Base-by-base conservation (phyloP, 2,329 filamentous ascomycete species). In the Penicillium fuscoglaucum region DNA sequence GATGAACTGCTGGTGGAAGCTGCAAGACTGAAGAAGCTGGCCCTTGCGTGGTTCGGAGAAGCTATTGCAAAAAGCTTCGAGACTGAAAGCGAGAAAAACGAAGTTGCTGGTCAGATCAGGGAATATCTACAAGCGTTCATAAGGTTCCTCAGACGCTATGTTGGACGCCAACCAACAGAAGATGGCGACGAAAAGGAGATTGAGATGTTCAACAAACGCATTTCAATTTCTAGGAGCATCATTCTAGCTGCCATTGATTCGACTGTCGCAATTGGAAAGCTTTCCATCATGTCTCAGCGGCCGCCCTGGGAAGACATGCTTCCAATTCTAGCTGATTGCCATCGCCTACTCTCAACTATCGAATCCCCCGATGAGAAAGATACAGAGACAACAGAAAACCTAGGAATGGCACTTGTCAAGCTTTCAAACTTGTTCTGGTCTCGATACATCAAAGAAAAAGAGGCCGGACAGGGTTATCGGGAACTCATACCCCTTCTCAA, bases 341-440 rank as follows among this genome's bases (percentile, higher is more conserved):
- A 74, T 52, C 71, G 72, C 5, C 64, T 78, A n/a, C 68, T 78
- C 10, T 61, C 61, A 17, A 68, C 59, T 10, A 63, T 78, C 10
- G 66, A 71, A 33, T 39, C 44, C 3, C n/a, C 61, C 5, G 51
- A 55, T 6, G 59, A 61, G 8, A 52, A 60, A 26, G 37, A 55
- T 2, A 26, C 55, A 1, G 68, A 70, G 17, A n/a, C 45, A 8
- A 58, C 52, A 6, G 66, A 73, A 26, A 66, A 56, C 21, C 64
- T 66, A 45, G 69, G 70, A 1, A 59, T 65, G 55, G 67, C 67
- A 12, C 65, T 76, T 54, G 70, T 77, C 17, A 77, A 75, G 29
- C 55, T 81, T 43, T 81, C 79, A 0, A 80, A 80, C 58, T 61
- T 78, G 5, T 79, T 76, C 59, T 82, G 79, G 79, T 76, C 75